Evolutionary conservation across 78 protist genomes (phyloP), one percentile per base, ranked within the genome.

Genomic region (Chrysochromulina parva): DNA sequence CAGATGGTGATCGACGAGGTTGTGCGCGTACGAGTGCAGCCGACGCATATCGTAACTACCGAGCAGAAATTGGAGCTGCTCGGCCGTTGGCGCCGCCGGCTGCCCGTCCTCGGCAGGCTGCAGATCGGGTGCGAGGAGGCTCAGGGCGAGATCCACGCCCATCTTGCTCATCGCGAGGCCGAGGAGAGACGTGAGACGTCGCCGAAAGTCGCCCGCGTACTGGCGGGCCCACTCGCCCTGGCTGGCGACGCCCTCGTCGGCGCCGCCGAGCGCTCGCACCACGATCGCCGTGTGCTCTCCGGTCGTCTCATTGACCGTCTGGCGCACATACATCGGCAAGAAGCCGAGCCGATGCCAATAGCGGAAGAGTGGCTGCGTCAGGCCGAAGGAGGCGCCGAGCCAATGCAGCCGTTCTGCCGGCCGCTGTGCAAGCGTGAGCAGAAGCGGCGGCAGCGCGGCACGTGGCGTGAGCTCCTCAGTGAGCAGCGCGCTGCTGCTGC

Each of bases 241-340:
- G 4, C 16, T 62, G 50, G 24, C 71, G 62, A 17, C 3, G 88
- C 16, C 3, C 17, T 22, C 22, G 86, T 55, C n/a, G 28, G 52
- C 87, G 19, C 24, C 22, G 48, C 48, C 85, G 66, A 95, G 93
- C 59, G 67, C 66, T 2, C 22, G 4, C 38, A 99, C 82, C 98
- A 98, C 96, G 85, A 99, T 95, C 81, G 98, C 95, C 20, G 98
- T 92, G 94, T 97, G 96, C 94, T 99, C 99, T 50, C 99, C 99
- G 0, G 99, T 99, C 71, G 97, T 59, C 53, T 98, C 99, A 93
- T 98, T 98, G 71, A 3, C 28, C 55, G 59, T 90, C 92, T 94
- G 96, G 1, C 99, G 90, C 82, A 98, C 13, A 88, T 98, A 95
- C 53, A 97, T 91, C 16, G 98, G 97, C 52, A 0, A 6, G 28